Percentiles rank a stretch among this genome's conserved stretches.
phyloP scores from a whole-genome alignment of 257 asterid genomes.

The Handroanthus guayacan region DNA sequence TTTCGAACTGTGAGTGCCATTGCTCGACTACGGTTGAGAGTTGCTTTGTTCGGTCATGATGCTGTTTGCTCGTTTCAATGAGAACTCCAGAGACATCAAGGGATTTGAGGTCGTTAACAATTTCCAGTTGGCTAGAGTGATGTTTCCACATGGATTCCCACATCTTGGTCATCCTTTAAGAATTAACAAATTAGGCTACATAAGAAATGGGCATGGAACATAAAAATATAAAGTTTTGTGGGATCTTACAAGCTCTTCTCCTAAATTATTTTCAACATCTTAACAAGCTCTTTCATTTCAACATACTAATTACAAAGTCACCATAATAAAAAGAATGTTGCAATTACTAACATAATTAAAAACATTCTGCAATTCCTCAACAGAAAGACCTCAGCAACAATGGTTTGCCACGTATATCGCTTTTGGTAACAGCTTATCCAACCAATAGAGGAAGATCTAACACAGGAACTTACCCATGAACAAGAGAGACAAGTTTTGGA shows the following conservation, averaged over 20 bases:
- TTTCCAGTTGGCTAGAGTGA: slow-evolving; percentile 69
- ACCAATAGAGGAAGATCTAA: not conserved
- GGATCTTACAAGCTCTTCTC: too few relatives aligned
- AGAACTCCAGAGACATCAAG: slow-evolving; percentile 67
- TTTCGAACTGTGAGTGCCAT: slow-evolving; percentile 83
- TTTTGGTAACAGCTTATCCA: not conserved
- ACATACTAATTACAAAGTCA: too few relatives aligned
- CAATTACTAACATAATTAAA: too few relatives aligned
- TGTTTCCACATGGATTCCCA: slow-evolving; percentile 83
- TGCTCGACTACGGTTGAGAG: slow-evolving; percentile 67
- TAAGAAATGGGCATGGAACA: not conserved
- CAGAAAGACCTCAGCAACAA: too few relatives aligned
- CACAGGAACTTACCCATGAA: slow-evolving; percentile 67
- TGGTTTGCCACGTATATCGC: too few relatives aligned
- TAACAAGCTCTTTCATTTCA: too few relatives aligned
- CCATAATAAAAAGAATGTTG: too few relatives aligned
- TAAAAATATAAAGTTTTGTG: too few relatives aligned
- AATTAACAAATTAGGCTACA: not conserved
- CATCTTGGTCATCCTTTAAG: slow-evolving; percentile 88
- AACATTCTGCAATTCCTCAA: too few relatives aligned
- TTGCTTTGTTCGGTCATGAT: slow-evolving; percentile 85
- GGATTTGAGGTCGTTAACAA: slow-evolving; percentile 72
- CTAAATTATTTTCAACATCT: too few relatives aligned
- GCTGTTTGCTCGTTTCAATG: slow-evolving; percentile 78
- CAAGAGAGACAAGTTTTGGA: slow-evolving; percentile 87